Conservation (phyloP, 2,329 filamentous ascomycete species). For the Sclerotinia borealis region DNA sequence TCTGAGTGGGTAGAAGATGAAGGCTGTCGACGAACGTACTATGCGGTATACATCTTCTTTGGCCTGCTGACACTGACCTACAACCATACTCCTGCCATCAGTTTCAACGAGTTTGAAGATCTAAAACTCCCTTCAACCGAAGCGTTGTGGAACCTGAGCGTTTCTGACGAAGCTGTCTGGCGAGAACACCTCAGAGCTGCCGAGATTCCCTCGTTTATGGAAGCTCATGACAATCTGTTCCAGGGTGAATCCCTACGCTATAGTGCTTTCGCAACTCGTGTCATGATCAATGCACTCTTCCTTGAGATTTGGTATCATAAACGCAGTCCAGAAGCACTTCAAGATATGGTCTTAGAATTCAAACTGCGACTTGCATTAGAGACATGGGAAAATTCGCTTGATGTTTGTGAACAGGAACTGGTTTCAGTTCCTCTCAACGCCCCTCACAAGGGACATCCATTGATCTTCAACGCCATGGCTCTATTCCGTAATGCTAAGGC, state of each 20-base stretch:
- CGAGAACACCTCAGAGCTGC: slow-evolving; percentile 67
- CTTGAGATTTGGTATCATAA: slow-evolving; percentile 99
- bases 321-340: slow-evolving; percentile 92
- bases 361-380: slow-evolving; percentile 92
- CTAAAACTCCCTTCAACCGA: slow-evolving; percentile 89
- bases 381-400: slow-evolving; percentile 97
- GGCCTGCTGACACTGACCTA: slow-evolving; percentile 90
- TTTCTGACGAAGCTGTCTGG: slow-evolving; percentile 75
- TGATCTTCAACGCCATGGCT: slow-evolving; percentile 97
- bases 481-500: slow-evolving; percentile 92
- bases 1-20: slow-evolving; percentile 96
- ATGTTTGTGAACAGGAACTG: slow-evolving; percentile 85
- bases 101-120: slow-evolving; percentile 96
- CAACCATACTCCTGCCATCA: slow-evolving; percentile 96
- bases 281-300: slow-evolving; percentile 98
- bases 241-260: slow-evolving; percentile 86
- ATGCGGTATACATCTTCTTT: slow-evolving; percentile 98
- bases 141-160: slow-evolving; percentile 83
- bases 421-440: slow-evolving; percentile 85
- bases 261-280: slow-evolving; percentile 92
- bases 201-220: slow-evolving; percentile 77
- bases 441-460: slow-evolving; percentile 89
- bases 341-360: slow-evolving; percentile 97
- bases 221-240: slow-evolving; percentile 92
- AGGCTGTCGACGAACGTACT: slow-evolving; percentile 93